phyloP scores from a whole-genome alignment of 1,284 basidiomycete genomes.

The Gastroboletus turbinatus region DNA sequence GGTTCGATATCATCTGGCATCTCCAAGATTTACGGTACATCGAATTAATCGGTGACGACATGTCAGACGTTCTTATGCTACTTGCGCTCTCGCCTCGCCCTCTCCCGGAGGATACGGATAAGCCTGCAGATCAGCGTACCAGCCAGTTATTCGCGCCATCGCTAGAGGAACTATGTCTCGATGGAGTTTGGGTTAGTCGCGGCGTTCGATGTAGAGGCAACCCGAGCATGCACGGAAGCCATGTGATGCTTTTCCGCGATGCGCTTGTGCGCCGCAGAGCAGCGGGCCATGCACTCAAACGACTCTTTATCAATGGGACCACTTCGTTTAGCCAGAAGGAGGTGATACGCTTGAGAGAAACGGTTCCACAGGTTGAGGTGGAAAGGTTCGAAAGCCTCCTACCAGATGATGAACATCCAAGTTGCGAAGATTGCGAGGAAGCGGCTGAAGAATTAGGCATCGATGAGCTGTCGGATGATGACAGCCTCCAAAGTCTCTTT shows the following conservation, averaged over 20 bases:
- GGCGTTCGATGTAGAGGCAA: not conserved
- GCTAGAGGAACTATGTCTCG: not conserved
- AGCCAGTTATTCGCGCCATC: not conserved
- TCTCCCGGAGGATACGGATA: not conserved
- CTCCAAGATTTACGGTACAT: not conserved
- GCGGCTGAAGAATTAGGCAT: not conserved
- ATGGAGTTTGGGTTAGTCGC: not conserved
- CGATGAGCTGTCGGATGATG: not conserved
- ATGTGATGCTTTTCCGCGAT: not conserved
- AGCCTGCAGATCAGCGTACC: not conserved
- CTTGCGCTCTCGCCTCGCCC: not conserved
- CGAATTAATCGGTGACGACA: not conserved
- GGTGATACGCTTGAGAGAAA: not conserved
- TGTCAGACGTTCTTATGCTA: not conserved
- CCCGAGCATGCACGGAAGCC: not conserved
- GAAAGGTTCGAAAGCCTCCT: not conserved
- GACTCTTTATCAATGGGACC: not conserved
- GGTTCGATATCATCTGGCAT: not conserved
- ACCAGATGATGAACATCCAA: not conserved
- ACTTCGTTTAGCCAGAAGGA: not conserved
- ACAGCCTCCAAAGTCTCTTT: not conserved
- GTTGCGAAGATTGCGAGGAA: not conserved
- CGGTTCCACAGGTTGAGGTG: not conserved
- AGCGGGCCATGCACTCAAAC: not conserved
- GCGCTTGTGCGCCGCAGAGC: not conserved